Percentiles rank a stretch among this genome's conserved stretches.
phyloP scores from a whole-genome alignment of 1,284 basidiomycete species.

The Malassezia arunalokei region DNA sequence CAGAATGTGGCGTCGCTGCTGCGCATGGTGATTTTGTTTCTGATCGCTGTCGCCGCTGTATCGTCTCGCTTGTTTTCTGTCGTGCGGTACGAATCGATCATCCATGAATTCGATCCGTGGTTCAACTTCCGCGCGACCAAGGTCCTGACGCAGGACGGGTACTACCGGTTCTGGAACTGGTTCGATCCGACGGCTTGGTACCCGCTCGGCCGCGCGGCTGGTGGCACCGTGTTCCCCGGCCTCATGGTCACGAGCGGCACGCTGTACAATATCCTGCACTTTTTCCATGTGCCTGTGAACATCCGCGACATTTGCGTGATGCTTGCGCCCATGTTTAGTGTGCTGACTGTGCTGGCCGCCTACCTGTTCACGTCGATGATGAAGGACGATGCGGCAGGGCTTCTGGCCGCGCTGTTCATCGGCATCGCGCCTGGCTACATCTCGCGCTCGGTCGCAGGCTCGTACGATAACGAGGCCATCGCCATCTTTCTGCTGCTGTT shows the following conservation, averaged over 20 bases:
- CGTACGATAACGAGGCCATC: slow-evolving; percentile 99
- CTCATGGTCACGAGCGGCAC: slow-evolving; percentile 94
- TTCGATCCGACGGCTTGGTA: slow-evolving; percentile 97
- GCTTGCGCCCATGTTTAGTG: slow-evolving; percentile 89
- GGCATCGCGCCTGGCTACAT: slow-evolving; percentile 93
- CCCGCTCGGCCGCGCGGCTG: slow-evolving; percentile 91
- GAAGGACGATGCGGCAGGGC: slow-evolving; percentile 62
- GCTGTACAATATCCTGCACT: slow-evolving; percentile 81
- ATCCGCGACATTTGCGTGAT: slow-evolving; percentile 95
- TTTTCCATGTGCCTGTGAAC: slow-evolving; percentile 85
- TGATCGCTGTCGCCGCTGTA: slow-evolving; percentile 61
- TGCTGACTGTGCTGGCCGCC: slow-evolving; percentile 91
- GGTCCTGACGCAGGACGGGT: slow-evolving; percentile 62
- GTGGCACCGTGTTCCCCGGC: slow-evolving; percentile 90
- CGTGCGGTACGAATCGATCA: slow-evolving; percentile 94
- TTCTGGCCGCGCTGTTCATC: slow-evolving; percentile 95
- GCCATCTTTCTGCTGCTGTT: slow-evolving; percentile 99
- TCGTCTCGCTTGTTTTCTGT: slow-evolving; percentile 93
- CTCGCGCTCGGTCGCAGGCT: slow-evolving; percentile 94
- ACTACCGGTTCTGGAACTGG: slow-evolving; percentile 61
- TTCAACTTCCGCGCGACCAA: slow-evolving; percentile 51
- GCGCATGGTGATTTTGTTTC: slow-evolving; percentile 39
- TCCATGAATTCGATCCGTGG: slow-evolving; percentile 96
- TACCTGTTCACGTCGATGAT: slow-evolving; percentile 51
- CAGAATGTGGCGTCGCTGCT: slow-evolving; percentile 33